These are phyloP conservation scores for Coriaria nepalensis DNA, from an alignment of 306 rosid genomes.

Conservation along the genomic window DNA sequence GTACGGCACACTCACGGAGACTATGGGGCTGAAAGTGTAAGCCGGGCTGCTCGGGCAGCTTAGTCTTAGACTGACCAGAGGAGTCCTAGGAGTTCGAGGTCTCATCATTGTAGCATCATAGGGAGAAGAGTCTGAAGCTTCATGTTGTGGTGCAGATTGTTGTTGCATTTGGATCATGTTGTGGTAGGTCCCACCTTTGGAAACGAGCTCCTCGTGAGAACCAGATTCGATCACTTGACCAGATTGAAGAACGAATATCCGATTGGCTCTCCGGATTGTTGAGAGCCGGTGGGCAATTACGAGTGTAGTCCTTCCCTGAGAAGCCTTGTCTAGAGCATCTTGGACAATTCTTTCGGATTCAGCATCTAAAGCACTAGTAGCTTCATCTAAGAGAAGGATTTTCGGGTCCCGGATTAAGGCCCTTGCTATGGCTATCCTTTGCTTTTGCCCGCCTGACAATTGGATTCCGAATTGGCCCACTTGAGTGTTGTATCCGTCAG, in stretches of 20 bases:
- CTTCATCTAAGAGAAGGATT: conserved; percentile 79
- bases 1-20: conserved; percentile 28
- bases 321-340: conserved; percentile 63
- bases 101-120: not conserved
- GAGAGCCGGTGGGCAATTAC: conserved; percentile 70
- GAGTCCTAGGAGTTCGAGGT: conserved; percentile 11
- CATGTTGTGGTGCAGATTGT: conserved; percentile 26
- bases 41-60: conserved; percentile 12
- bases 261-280: conserved; percentile 46
- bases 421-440: conserved; percentile 84
- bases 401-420: conserved; percentile 60
- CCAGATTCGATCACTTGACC: conserved; percentile 63
- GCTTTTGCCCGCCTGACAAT: conserved; percentile 79
- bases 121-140: not conserved
- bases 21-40: conserved; percentile 32
- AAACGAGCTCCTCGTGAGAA: conserved; percentile 49
- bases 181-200: conserved; percentile 41
- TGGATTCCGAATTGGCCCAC: conserved; percentile 85
- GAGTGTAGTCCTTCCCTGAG: conserved; percentile 63
- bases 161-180: conserved; percentile 60
- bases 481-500: conserved; percentile 54
- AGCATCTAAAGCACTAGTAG: conserved; percentile 83
- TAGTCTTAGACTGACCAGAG: not conserved
- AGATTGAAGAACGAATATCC: conserved; percentile 53
- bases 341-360: conserved; percentile 59